Evolutionary conservation across 1,284 basidiomycete genomes (phyloP), one percentile per base, ranked within the genome.

Genomic region (Coriolopsis trogii): DNA sequence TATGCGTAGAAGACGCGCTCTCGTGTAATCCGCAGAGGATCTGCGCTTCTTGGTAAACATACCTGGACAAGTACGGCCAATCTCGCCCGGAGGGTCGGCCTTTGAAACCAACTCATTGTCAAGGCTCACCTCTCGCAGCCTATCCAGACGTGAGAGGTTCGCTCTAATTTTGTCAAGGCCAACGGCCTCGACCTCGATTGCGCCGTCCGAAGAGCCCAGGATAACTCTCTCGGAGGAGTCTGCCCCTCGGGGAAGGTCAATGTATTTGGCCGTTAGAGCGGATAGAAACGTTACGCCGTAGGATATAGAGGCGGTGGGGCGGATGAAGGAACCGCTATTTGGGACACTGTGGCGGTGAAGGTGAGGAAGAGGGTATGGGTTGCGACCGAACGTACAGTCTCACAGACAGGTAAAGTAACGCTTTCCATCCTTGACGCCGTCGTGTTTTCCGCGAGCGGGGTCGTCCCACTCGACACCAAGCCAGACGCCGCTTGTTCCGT

Each of bases 401-500:
- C 71, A 92, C 91, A 79, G 71, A 72, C 89, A 91, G 41, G 71
- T 66, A 67, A 98, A 99, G 70, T 97, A 95, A 29, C 76, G 78
- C 49, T 75, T 81, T 29, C 85, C 90, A 58, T 91, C 85, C 67
- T 90, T 91, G 49, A 76, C 68, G 10, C 96, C 96, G 60, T 88
- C 83, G 67, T 98, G 95, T 70, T 91, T 96, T 23, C 95, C 95
- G 46, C 91, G 80, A 1, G 67, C 54, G 5, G 87, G 78, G 64
- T 94, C 86, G 64, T 99, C 96, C 92, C 95, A 99, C 73, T 98
- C 95, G 44, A 98, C 81, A 12, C 96, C 96, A 4, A 95, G 79
- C 95, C 96, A 99, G 13, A 71, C 61, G 9, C 89, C 91, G 7
- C 70, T 66, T 0, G 89, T 84, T 16, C 80, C 80, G 13, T 82